phyloP scores from a whole-genome alignment of 2,329 filamentous ascomycete genomes.

The Huntiella bhutanensis region DNA sequence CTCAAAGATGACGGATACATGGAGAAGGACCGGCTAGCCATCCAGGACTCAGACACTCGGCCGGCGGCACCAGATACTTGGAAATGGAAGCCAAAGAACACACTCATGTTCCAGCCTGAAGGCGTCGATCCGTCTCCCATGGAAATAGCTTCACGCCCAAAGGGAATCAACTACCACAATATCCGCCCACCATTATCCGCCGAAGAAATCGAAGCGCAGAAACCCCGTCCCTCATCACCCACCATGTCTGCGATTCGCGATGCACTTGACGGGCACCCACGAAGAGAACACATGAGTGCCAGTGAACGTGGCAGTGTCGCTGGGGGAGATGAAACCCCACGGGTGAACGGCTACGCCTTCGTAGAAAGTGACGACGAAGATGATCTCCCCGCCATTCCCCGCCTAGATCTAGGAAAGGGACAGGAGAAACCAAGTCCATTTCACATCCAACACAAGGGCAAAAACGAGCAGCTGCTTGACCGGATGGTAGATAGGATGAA shows the following conservation, averaged over 20 bases:
- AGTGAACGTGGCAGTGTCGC: constrained; percentile 21
- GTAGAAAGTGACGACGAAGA: constrained; percentile 59
- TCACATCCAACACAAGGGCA: constrained; percentile 53
- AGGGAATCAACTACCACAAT: constrained; percentile 61
- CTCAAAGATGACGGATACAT: constrained; percentile 36
- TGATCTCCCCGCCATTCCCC: constrained; percentile 15
- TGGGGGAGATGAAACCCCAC: constrained; percentile 49
- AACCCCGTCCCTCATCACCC: constrained; percentile 47
- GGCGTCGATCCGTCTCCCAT: constrained; percentile 51
- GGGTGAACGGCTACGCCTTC: constrained; percentile 85
- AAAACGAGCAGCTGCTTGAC: constrained; percentile 64
- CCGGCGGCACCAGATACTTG: constrained; percentile 63
- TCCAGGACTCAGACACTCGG: constrained; percentile 43
- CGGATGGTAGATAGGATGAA: constrained; percentile 71
- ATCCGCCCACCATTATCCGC: constrained; percentile 35
- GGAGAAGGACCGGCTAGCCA: constrained; percentile 37
- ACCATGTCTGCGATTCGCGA: constrained; percentile 70
- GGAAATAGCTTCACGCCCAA: constrained; percentile 32
- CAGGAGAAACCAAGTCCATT: constrained; percentile 61
- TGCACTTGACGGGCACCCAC: constrained; percentile 58
- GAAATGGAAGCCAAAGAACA: constrained; percentile 57
- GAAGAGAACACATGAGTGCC: constrained; percentile 42
- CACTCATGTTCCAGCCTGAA: constrained; percentile 69
- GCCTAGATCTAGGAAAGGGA: constrained; percentile 38
- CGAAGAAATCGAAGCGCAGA: constrained; percentile 18